Evolutionary conservation across 2,329 filamentous ascomycete genomes (phyloP), one percentile per base, ranked within the genome.

Genomic region (Thermomyces lanuginosus): DNA sequence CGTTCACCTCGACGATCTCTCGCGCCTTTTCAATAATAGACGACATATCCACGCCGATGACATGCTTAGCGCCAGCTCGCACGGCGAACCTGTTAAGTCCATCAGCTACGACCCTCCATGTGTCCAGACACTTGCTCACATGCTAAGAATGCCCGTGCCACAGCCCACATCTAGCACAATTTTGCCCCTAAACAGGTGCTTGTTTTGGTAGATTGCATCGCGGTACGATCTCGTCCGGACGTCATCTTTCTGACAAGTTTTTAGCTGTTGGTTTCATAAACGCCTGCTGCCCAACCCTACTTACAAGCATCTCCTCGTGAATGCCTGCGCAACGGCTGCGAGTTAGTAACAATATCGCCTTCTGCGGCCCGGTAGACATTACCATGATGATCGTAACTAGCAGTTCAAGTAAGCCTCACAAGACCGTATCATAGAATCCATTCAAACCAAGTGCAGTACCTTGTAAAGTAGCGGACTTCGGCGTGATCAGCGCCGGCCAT

Each of bases 401-500:
- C 29, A 29, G 39, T 2, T 2, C 14, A 43, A 31, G 45, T 38
- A 26, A 33, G 28, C 9, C 26, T 26, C 25, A 31, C 21, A 28
- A 30, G 24, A 33, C 33, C 20, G 30, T 39, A 53, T 44, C 36
- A 34, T n/a, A 24, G 5, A 24, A 16, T 16, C n/a, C n/a, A 10
- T 19, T 9, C 16, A 22, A 16, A 12, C 11, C 6, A 21, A 14
- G 27, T 25, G 26, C 31, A 51, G 39, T 60, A 91, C 84, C 83
- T 92, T 63, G 93, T 95, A 65, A 95, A 95, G 66, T 95, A 98
- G 59, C 95, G 89, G 57, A 91, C 83, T 66, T 98, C 89, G 38
- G 84, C 89, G 62, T 92, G 84, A 53, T 80, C 77, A 69, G 92
- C 75, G 43, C 56, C 58, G 17, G 55, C 55, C 56, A 61, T 58